Evolutionary conservation across 768 basidiomycete genomes (phyloP), one percentile per base, ranked within the genome.

Genomic region (Lentinula guzmanii): DNA sequence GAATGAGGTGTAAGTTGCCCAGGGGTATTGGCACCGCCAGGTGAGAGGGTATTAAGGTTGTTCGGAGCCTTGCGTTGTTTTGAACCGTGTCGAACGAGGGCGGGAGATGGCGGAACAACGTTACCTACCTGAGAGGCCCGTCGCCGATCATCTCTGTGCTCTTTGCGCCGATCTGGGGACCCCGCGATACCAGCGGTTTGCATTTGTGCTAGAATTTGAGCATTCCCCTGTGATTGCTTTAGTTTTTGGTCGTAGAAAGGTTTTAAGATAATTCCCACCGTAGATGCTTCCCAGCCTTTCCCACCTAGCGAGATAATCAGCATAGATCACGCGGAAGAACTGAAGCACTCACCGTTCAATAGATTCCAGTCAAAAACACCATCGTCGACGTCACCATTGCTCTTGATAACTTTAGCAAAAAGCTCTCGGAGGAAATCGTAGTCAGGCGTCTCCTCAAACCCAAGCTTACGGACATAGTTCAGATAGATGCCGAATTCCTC

Each of bases 401-500:
- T 93, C 80, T 95, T 95, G 76, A 98, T 79, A 53, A 97, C 89
- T 72, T 98, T 98, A 60, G 88, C 82, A 72, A 98, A 98, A 58
- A 99, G 79, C 67, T 98, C 97, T 63, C 95, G 84, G 69, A 99
- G 74, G 77, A 99, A 99, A 70, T 98, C 95, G 71, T 99, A 99
- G 76, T 99, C 97, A 45, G 97, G 97, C 21, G 95, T 92, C 76
- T 99, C 97, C 72, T 98, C 97, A 73, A 99, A 99, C 13, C 96
- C 97, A 65, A 99, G 86, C 72, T 98, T 99, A 64, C 97, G 89
- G 64, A 98, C 97, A 75, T 99, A 99, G 78, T 98, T 98, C 56
- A 99, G 83, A 75, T 98, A 99, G 70, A 99, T 98, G 60, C 88
- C 89, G 69, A 98, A 99, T 76, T 98, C 97, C 79, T 98, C 97